Evolutionary conservation across 768 basidiomycete genomes (phyloP), one percentile per base, ranked within the genome.

Genomic region (Mycena albidolilacea): DNA sequence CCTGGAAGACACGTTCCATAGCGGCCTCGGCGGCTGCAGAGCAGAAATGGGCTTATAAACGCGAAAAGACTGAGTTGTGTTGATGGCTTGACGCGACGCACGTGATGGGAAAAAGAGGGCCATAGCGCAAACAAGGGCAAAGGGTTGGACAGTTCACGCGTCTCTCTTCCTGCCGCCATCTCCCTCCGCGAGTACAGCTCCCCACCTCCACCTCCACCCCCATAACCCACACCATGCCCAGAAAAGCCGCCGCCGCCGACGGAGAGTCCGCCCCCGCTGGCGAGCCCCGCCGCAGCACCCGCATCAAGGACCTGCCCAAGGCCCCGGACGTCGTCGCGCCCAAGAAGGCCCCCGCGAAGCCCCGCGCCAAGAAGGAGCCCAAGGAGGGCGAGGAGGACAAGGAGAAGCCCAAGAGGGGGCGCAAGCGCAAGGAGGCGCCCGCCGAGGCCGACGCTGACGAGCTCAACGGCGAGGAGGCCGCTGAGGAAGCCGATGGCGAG

Each of bases 251-350:
- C 58, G 80, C 80, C 2, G 85, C 82, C 63, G 82, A 84, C 35
- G 59, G 41, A 14, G 59, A 61, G n/a, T 30, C 23, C 10, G 10
- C 54, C 10, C 11, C 55, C 14, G 85, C 79, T 11, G 70, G 81
- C 7, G 86, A 85, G 78, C 92, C 92, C 46, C 92, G 93, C 81
- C 93, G 93, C 82, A 93, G 92, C 9, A 82, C 88, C 41, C 91
- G 93, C 77, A 93, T 94, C 83, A 93, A 93, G 81, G 92, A 91
- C 37, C 87, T 89, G 71, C 91, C 91, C 66, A 92, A 91, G 80
- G 79, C 83, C 2, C 54, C 54, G 12, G 59, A 41, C 38, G 14
- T 39, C 38, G 14, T 39, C 9, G 58, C 84, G 7, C 79, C 80
- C 46, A 93, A 92, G 88, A 93, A 91, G 80, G 82, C 89, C 57